Evolutionary conservation across 75 land plant genomes (phyloP).

Genomic region (Picea glauca): DNA sequence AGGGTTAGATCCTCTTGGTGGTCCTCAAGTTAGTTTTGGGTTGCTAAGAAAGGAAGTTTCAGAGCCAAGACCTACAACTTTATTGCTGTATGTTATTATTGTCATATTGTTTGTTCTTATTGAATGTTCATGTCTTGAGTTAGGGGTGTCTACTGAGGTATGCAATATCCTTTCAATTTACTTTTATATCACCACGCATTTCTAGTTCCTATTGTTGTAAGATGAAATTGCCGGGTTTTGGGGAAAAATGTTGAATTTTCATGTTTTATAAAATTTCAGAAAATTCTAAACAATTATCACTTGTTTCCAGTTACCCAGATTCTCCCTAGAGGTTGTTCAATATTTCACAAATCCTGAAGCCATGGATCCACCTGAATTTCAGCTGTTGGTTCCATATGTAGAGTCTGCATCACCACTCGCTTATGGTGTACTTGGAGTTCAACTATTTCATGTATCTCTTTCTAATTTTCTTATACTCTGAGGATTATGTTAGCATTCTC

Average conservation of each 20-base stretch:
- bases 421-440: slow-evolving; percentile 95
- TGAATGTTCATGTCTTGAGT: slow-evolving; percentile 86
- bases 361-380: slow-evolving; percentile 86
- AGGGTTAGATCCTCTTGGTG: slow-evolving; percentile 95
- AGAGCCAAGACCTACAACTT: slow-evolving; percentile 79
- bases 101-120: slow-evolving; percentile 76
- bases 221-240: background rate
- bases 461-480: background rate
- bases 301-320: slow-evolving; percentile 64
- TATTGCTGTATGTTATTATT: slow-evolving; percentile 96
- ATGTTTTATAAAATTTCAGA: background rate
- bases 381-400: slow-evolving; percentile 76
- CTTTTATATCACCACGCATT: background rate
- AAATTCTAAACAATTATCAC: background rate
- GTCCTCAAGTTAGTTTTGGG: slow-evolving; percentile 96
- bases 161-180: background rate
- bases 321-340: slow-evolving; percentile 87
- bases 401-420: slow-evolving; percentile 87
- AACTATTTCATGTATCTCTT: slow-evolving; percentile 80
- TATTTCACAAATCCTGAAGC: slow-evolving; percentile 98
- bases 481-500: background rate
- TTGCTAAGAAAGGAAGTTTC: slow-evolving; percentile 90
- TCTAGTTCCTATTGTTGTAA: background rate
- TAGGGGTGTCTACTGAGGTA: slow-evolving; percentile 98
- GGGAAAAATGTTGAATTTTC: background rate